These are phyloP conservation scores for Calocybe indica DNA, from an alignment of 768 basidiomycete genomes.

Conservation along the genomic window DNA sequence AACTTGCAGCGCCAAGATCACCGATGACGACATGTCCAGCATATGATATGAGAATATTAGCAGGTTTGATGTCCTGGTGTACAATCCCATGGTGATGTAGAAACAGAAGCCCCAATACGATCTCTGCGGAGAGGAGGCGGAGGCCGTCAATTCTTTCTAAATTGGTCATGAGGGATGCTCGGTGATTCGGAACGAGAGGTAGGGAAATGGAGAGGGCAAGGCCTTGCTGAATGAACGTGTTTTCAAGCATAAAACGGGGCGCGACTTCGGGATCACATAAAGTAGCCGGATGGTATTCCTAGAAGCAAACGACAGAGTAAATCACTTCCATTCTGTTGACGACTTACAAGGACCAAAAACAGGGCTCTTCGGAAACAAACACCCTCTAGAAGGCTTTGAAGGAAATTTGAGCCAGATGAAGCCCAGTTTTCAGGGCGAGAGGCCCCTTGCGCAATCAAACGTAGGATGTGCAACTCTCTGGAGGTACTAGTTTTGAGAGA, in stretches of 20 bases:
- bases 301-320: constrained; percentile 17
- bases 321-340: not conserved
- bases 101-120: constrained; percentile 26
- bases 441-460: constrained; percentile 9
- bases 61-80: constrained; percentile 65
- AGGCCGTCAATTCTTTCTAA: constrained; percentile 12
- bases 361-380: not conserved
- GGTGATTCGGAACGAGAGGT: constrained; percentile 8
- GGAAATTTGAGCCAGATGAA: too few species aligned
- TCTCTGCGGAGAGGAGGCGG: constrained; percentile 23
- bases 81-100: constrained; percentile 59
- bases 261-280: constrained; percentile 22
- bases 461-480: constrained; percentile 15
- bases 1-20: constrained; percentile 53
- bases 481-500: constrained; percentile 1
- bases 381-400: too few species aligned
- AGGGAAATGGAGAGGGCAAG: constrained; percentile 5
- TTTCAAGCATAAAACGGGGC: constrained; percentile 15
- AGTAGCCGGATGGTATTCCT: constrained; percentile 27
- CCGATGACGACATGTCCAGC: constrained; percentile 50
- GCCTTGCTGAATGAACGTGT: not conserved
- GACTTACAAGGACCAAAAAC: constrained; percentile 19
- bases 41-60: constrained; percentile 51
- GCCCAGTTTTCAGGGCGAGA: too few species aligned
- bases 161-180: constrained; percentile 3